Conservation (phyloP, 176 grass and related monocot genomes). For the Lolium rigidum region DNA sequence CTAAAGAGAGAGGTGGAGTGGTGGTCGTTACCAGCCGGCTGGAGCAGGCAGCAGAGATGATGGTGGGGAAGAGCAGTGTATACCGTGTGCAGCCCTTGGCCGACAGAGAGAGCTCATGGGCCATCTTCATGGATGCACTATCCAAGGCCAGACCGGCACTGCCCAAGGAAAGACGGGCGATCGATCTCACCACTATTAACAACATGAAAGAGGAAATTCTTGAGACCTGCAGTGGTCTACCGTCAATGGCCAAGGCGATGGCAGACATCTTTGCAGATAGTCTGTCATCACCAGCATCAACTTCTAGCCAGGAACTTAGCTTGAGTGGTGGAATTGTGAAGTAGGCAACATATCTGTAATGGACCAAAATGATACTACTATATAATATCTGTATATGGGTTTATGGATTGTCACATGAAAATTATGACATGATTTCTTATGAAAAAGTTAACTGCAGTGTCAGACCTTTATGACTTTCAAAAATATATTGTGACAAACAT, state of each 20-base stretch:
- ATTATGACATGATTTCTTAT: background rate
- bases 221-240: slow-evolving; percentile 43
- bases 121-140: slow-evolving; percentile 43
- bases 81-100: slow-evolving; percentile 27
- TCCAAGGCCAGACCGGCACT: slow-evolving; percentile 17
- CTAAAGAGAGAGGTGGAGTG: slow-evolving; percentile 50
- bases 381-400: background rate
- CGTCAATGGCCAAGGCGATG: slow-evolving; percentile 41
- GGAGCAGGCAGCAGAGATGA: slow-evolving; percentile 43
- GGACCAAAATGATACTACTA: background rate
- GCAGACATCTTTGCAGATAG: slow-evolving; percentile 45
- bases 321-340: slow-evolving; percentile 31
- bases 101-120: slow-evolving; percentile 46
- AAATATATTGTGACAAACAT: slow-evolving; percentile 1
- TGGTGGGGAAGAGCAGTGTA: slow-evolving; percentile 41
- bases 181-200: slow-evolving; percentile 19
- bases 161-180: background rate
- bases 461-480: background rate
- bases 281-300: slow-evolving; percentile 13
- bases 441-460: background rate
- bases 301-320: slow-evolving; percentile 44
- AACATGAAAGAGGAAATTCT: slow-evolving; percentile 47
- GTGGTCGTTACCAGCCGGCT: slow-evolving; percentile 57
- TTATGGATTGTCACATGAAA: background rate
- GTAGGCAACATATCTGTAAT: background rate